Base-by-base conservation (phyloP, 345 rosid genomes). In the Dimocarpus longan region DNA sequence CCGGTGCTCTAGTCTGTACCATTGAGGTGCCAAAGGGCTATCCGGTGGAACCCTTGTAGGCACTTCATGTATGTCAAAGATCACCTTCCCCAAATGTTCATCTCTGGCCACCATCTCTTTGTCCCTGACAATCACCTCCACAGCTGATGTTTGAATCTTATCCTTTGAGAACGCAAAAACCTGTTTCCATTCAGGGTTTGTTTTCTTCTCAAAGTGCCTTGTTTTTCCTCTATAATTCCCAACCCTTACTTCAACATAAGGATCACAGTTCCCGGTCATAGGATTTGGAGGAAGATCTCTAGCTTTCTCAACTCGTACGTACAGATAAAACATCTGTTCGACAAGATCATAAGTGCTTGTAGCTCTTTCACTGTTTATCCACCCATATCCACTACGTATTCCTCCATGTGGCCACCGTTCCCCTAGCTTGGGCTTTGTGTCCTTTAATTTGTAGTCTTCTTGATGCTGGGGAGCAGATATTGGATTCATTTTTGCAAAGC, bases 41-140 rank as follows among this genome's bases (percentile, higher is more conserved):
- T 93, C 98, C 5, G 98, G 98, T 42, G 98, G 97, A 83, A 95
- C 98, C 84, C 98, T 88, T n/a, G 95, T 95, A 15, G 98, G 98
- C 77, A 93, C 86, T 82, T 95, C 98, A 68, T 90, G 86, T 92
- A 95, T 87, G 83, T 95, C 98, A 75, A 95, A 95, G 71, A 88
- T 84, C 40, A 95, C 98, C 69, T 86, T 92, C 28, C 98, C 98
- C 10, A 90, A 70, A 39, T 90, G 90, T n/a, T 95, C 98, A 77
- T 95, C 98, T 71, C 94, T 88, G 22, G 87, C 83, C 63, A 91
- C 87, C 91, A 91, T 92, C 70, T 91, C 98, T 75, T 68, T 92
- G 75, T 95, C 97, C 66, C 92, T 88, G 63, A 95, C 92, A 70
- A 78, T 88, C 8, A 95, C 97, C 85, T 95, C 98, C 0, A 95